A percentile compares a stretch with the other conserved stretches of the same genome.
Conservation (phyloP, 1,284 basidiomycete species). For the Ganoderma meredithae region DNA sequence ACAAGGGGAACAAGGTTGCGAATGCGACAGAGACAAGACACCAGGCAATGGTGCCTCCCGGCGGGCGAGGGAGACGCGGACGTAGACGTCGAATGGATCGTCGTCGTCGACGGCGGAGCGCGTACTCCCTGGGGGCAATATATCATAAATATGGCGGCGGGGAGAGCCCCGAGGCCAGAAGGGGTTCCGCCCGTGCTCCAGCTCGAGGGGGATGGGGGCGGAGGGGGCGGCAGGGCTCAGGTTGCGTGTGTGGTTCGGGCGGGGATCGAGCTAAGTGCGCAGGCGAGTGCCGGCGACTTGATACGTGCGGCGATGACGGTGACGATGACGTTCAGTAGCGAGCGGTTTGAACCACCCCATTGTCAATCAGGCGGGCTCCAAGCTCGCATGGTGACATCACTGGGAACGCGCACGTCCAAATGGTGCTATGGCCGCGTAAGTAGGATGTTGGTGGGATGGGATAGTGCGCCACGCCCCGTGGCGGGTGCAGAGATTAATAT, state of each 20-base stretch:
- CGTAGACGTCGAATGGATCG: constrained; percentile 2
- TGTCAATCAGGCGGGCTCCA: not conserved
- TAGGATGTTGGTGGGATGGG: no score
- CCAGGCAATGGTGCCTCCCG: no score
- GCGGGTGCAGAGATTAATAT: no score
- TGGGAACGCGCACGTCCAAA: not conserved
- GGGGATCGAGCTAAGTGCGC: not conserved
- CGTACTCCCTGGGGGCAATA: not conserved
- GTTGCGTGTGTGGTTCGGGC: not conserved
- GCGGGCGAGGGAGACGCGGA: no score
- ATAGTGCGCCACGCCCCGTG: no score
- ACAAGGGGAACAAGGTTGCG: not conserved
- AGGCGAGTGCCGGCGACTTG: not conserved
- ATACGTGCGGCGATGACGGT: not conserved
- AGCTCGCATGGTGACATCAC: not conserved
- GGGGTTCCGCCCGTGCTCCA: not conserved
- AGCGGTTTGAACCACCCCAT: not conserved
- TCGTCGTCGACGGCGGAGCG: not conserved
- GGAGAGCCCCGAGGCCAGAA: not conserved
- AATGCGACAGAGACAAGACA: no score
- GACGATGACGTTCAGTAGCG: not conserved
- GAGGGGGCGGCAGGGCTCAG: not conserved
- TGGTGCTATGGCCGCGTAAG: not conserved
- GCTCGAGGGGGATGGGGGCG: not conserved
- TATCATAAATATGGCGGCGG: not conserved